Percentiles rank a stretch among this genome's conserved stretches.
phyloP scores from a whole-genome alignment of 2,329 filamentous ascomycete genomes.

The Canariomyces notabilis region DNA sequence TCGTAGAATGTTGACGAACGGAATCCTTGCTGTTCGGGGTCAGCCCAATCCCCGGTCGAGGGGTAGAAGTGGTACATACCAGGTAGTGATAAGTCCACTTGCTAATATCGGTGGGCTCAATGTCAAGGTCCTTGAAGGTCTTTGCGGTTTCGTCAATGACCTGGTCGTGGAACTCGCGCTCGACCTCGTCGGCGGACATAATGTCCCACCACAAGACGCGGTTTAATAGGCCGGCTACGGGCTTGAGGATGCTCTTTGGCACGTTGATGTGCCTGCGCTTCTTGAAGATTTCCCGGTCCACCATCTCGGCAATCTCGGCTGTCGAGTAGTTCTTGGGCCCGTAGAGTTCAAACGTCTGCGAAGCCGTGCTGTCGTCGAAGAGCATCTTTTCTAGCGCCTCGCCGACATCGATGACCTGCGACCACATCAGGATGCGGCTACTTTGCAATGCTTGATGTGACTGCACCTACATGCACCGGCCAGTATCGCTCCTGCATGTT shows the following conservation, averaged over 20 bases:
- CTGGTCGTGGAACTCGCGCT: constrained; percentile 91
- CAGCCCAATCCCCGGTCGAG: constrained; percentile 27
- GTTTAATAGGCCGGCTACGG: constrained; percentile 70
- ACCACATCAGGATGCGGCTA: constrained; percentile 1
- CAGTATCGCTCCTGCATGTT: constrained; percentile 87
- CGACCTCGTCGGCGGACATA: constrained; percentile 76
- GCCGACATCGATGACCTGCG: constrained; percentile 80
- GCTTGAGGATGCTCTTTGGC: constrained; percentile 74
- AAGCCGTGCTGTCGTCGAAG: constrained; percentile 83
- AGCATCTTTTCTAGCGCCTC: constrained; percentile 84
- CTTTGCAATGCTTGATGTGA: background rate
- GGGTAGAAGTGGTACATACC: constrained; percentile 47
- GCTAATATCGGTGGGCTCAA: constrained; percentile 80
- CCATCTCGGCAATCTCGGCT: constrained; percentile 76
- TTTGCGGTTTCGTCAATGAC: constrained; percentile 84
- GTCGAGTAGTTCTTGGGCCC: constrained; percentile 91
- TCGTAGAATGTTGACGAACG: constrained; percentile 87
- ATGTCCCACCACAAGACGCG: constrained; percentile 84
- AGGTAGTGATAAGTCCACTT: constrained; percentile 91
- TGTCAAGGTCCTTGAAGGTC: constrained; percentile 90
- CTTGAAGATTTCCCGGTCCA: constrained; percentile 90
- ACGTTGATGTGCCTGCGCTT: constrained; percentile 86
- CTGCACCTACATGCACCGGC: constrained; percentile 72
- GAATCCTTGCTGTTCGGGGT: constrained; percentile 68
- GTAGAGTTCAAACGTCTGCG: constrained; percentile 90